phyloP scores from a whole-genome alignment of 2,329 filamentous ascomycete genomes.

The Colletotrichum liriopes region DNA sequence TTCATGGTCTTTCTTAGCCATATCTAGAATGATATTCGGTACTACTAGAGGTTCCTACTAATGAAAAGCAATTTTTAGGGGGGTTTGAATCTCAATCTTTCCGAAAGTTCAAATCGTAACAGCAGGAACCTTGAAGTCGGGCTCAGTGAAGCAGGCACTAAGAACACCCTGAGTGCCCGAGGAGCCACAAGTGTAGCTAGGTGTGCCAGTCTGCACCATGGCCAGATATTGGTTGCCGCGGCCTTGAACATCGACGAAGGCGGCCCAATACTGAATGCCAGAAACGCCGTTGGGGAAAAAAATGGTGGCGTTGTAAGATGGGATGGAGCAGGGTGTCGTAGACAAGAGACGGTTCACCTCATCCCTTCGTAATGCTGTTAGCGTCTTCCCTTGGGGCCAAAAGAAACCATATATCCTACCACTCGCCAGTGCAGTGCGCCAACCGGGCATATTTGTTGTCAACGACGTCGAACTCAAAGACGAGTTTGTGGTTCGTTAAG shows the following conservation, averaged over 20 bases:
- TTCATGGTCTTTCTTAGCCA: no score
- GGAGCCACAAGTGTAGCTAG: constrained; percentile 11
- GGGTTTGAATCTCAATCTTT: not conserved
- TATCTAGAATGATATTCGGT: no score
- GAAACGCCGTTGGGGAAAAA: not conserved
- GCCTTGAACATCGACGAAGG: not conserved
- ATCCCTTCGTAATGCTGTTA: no score
- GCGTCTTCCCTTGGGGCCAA: not conserved
- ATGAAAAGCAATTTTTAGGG: no score
- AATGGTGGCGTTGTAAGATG: not conserved
- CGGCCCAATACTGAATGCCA: constrained; percentile 1
- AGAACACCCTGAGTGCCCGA: constrained; percentile 8
- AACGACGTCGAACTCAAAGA: constrained; percentile 3
- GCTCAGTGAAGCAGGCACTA: constrained; percentile 4
- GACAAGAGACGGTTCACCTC: no score
- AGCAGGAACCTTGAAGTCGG: not conserved
- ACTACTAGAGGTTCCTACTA: no score
- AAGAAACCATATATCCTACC: not conserved
- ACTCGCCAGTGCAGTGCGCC: not conserved
- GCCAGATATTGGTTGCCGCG: not conserved
- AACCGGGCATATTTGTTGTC: not conserved
- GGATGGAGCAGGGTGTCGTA: not conserved
- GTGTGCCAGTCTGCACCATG: constrained; percentile 7
- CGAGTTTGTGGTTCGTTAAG: not conserved
- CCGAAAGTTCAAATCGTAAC: not conserved